Evolutionary conservation across 176 grass and related monocot species (phyloP), one percentile per base, ranked within the genome.

Genomic region (Cenchrus purpureus): DNA sequence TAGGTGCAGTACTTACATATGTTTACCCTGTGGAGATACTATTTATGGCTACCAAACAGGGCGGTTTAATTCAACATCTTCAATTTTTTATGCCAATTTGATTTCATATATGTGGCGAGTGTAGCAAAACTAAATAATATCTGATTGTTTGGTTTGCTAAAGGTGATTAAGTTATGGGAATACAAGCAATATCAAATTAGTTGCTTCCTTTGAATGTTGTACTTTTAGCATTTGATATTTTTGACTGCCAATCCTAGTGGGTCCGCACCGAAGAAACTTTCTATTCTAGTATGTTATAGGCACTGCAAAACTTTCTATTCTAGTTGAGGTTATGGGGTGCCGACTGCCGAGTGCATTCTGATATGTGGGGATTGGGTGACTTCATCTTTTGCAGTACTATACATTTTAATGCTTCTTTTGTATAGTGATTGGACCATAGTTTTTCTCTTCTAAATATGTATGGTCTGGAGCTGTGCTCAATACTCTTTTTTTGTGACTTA

Each of bases 91-190:
- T 25, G 25, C 25, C 25, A 25, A 25, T 25, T 25, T 25, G 25
- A 37, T 37, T 37, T 1, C 34, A 37, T 31, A 11, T 19, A 52
- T 16, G 68, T 66, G 29, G 64, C 14, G 14, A 37, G 32, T 73
- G 69, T 63, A 63, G 44, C 44, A 83, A 50, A 83, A 51, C 81
- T 13, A 49, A 72, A 3, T 3, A 51, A 54, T 34, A 53, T 54
- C 19, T 71, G 12, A 71, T 51, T 71, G 11, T 86, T 71, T 16
- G 17, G 51, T 62, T 79, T 62, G 29, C 31, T 13, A 7, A 42
- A 42, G 65, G 65, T 68, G 16, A 43, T 43, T 68, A 43, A 16
- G 12, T 68, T 17, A 16, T 68, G 65, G 37, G 37, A 20, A 22
- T 13, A 71, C 43, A 25, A 12, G 12, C 13, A 14, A 71, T 62